Evolutionary conservation across 768 basidiomycete genomes (phyloP).

Genomic region (Pleurotus sapidus): DNA sequence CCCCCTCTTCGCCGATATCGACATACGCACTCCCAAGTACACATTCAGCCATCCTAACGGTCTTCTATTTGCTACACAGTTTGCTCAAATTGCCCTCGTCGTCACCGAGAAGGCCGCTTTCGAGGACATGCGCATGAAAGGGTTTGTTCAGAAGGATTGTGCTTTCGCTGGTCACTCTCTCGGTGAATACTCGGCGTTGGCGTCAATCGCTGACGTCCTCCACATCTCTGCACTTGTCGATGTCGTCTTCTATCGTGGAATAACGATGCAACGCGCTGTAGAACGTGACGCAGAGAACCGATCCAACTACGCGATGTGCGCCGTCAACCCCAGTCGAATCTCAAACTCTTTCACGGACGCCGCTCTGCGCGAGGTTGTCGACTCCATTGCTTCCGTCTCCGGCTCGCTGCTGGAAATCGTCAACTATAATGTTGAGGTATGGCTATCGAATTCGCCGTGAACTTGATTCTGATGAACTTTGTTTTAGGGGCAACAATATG

Average conservation of each 20-base stretch:
- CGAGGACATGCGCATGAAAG: slow-evolving; percentile 96
- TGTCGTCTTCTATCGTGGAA: slow-evolving; percentile 98
- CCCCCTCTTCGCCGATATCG: slow-evolving; percentile 94
- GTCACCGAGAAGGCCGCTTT: slow-evolving; percentile 98
- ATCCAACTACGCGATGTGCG: slow-evolving; percentile 98
- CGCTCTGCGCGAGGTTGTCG: slow-evolving; percentile 96
- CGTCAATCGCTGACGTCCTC: slow-evolving; percentile 95
- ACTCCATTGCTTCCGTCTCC: slow-evolving; percentile 76
- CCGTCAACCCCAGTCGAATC: slow-evolving; percentile 96
- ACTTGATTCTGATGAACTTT: not conserved
- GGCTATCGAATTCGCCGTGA: slow-evolving; percentile 11
- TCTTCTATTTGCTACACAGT: slow-evolving; percentile 95
- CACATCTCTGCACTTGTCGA: slow-evolving; percentile 95
- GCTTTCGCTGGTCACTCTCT: slow-evolving; percentile 98
- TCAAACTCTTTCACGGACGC: slow-evolving; percentile 93
- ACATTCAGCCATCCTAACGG: slow-evolving; percentile 98
- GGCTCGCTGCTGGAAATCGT: slow-evolving; percentile 93
- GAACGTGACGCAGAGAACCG: slow-evolving; percentile 92
- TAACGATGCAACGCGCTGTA: slow-evolving; percentile 99
- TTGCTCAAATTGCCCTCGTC: slow-evolving; percentile 97
- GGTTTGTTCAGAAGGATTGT: slow-evolving; percentile 88
- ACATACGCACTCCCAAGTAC: slow-evolving; percentile 91
- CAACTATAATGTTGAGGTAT: slow-evolving; percentile 91
- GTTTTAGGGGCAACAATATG: slow-evolving; percentile 95
- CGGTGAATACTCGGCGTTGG: slow-evolving; percentile 97